A percentile compares a stretch with the other conserved stretches of the same genome.
Conservation (phyloP, 192 early-diverging fungal genomes). For the Coemansia sp. region DNA sequence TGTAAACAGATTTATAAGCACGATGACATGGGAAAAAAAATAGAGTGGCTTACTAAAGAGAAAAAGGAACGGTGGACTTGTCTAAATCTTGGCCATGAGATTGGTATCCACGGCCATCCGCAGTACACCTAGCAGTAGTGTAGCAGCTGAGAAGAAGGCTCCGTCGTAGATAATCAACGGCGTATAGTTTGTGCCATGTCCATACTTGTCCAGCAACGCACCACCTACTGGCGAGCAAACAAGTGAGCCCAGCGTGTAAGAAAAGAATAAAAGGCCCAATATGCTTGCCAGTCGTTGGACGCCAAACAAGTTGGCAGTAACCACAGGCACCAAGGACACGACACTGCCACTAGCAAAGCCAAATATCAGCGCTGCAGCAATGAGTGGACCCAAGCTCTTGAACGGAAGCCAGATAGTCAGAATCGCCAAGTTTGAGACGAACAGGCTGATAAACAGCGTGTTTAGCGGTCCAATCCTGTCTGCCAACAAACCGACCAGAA, state of each 20-base stretch:
- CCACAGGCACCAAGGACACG: conserved; percentile 33
- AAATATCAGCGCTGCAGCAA: conserved; percentile 25
- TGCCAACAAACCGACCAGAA: conserved; percentile 25
- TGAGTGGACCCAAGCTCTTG: conserved; percentile 12
- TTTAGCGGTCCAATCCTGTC: conserved; percentile 31
- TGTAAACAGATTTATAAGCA: neutral
- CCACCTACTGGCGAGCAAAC: conserved; percentile 28
- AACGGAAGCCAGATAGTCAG: conserved; percentile 44
- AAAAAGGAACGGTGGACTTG: neutral
- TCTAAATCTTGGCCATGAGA: neutral
- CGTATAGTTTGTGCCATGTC: conserved; percentile 27
- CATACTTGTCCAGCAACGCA: conserved; percentile 33
- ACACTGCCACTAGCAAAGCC: conserved; percentile 32
- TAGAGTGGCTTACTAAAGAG: neutral
- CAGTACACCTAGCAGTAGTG: conserved; percentile 12
- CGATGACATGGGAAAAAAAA: neutral
- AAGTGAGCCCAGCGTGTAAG: conserved; percentile 25
- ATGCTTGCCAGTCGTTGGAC: conserved; percentile 32
- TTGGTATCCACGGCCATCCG: conserved; percentile 16
- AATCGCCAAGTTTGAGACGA: conserved; percentile 13
- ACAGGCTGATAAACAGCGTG: conserved; percentile 12
- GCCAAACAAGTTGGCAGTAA: conserved; percentile 29
- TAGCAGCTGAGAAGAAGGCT: conserved; percentile 21
- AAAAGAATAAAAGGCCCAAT: conserved; percentile 28
- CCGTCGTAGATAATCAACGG: conserved; percentile 31